Conservation (phyloP, 768 basidiomycete genomes). For the Fibroporia radiculosa region DNA sequence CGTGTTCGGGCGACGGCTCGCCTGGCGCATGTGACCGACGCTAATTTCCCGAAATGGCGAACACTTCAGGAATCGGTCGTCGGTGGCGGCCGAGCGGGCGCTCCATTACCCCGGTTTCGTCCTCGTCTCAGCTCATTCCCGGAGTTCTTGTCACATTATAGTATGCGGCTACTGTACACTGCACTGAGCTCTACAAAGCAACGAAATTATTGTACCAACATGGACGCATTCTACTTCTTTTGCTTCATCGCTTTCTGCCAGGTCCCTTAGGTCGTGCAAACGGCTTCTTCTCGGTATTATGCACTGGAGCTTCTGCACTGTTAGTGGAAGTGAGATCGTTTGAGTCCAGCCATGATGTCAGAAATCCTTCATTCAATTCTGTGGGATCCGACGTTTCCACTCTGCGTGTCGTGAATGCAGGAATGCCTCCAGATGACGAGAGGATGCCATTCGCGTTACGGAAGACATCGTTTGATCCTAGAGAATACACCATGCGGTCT, state of each 20-base stretch:
- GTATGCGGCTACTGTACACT: too few species aligned
- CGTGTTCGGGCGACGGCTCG: too few species aligned
- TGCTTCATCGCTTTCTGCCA: conserved; percentile 36
- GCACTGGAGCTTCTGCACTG: conserved; percentile 13
- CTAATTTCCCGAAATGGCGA: too few species aligned
- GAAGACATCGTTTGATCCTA: conserved; percentile 51
- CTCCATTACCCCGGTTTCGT: too few species aligned
- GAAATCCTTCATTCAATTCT: conserved; percentile 59
- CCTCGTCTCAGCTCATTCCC: too few species aligned
- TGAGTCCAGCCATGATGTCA: conserved; percentile 51
- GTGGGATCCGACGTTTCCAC: conserved; percentile 77
- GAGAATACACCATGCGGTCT: conserved; percentile 84
- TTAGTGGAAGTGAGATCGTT: conserved; percentile 6
- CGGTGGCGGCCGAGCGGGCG: too few species aligned
- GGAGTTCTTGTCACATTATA: too few species aligned
- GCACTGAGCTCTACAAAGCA: too few species aligned
- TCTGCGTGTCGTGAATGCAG: conserved; percentile 47
- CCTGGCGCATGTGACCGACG: too few species aligned
- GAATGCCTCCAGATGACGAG: conserved; percentile 27
- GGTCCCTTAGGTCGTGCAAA: conserved; percentile 73
- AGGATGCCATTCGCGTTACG: conserved; percentile 47
- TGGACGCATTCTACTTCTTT: too few species aligned
- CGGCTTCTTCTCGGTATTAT: conserved; percentile 31
- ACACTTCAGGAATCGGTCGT: too few species aligned
- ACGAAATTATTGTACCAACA: too few species aligned